Conservation (phyloP, 108 stramenopile genomes). For the Licmophora abbreviata region DNA sequence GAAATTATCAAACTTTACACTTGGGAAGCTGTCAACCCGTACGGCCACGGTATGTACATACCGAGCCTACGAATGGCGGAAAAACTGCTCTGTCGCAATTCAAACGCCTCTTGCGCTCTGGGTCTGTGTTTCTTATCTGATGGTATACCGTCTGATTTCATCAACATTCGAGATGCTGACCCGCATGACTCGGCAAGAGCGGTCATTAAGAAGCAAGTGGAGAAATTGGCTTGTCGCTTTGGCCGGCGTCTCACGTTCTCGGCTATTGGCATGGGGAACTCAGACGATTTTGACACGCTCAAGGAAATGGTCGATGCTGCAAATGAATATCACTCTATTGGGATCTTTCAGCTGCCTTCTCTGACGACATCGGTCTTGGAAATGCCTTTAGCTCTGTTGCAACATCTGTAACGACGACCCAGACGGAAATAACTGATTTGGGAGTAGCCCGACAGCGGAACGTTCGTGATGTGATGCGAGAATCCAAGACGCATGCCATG, state of each 20-base stretch:
- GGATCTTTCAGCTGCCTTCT: slow-evolving; percentile 28
- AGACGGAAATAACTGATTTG: slow-evolving; percentile 46
- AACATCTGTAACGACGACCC: slow-evolving; percentile 29
- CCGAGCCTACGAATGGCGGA: slow-evolving; percentile 35
- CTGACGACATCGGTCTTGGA: slow-evolving; percentile 26
- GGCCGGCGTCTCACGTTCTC: slow-evolving; percentile 38
- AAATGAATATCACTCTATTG: slow-evolving; percentile 24
- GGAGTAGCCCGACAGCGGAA: slow-evolving; percentile 18
- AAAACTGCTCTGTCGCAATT: slow-evolving; percentile 9
- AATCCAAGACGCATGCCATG: no score
- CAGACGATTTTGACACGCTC: slow-evolving; percentile 33
- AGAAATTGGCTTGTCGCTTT: slow-evolving; percentile 24
- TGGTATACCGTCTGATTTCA: slow-evolving; percentile 41
- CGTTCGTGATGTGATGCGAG: slow-evolving; percentile 29
- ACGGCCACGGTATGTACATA: slow-evolving; percentile 36
- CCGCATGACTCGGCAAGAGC: no score
- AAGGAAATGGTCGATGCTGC: slow-evolving; percentile 33
- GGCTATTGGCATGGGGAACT: slow-evolving; percentile 37
- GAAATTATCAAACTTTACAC: slow-evolving; percentile 17
- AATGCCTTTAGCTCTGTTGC: slow-evolving; percentile 22
- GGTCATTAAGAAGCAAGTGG: slow-evolving; percentile 6
- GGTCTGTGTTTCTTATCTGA: slow-evolving; percentile 46
- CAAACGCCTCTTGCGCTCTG: slow-evolving; percentile 32
- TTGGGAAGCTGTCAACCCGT: slow-evolving; percentile 8
- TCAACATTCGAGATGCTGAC: no score